These are phyloP conservation scores for Amaranthus palmeri DNA, from an alignment of 148 eudicot genomes.

Conservation along the genomic window DNA sequence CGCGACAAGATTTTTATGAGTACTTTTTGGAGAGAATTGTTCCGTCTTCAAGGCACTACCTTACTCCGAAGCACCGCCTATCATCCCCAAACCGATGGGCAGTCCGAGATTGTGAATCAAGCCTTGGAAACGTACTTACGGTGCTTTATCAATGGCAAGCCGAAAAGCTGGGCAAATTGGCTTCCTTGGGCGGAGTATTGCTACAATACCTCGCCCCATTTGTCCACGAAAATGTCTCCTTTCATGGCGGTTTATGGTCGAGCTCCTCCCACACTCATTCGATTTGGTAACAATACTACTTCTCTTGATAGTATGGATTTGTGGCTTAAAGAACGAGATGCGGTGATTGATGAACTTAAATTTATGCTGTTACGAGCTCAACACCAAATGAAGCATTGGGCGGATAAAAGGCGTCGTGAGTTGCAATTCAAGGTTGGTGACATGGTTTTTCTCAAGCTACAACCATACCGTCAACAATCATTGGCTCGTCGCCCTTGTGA, in stretches of 20 bases:
- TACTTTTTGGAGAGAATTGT: not conserved
- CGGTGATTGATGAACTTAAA: too few species aligned
- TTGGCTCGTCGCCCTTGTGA: too few species aligned
- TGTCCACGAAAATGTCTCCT: not conserved
- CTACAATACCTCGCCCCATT: not conserved
- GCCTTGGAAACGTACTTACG: not conserved
- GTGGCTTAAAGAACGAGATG: not conserved
- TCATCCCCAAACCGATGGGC: not conserved
- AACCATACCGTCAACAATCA: too few species aligned
- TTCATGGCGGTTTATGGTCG: not conserved
- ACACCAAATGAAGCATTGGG: too few species aligned
- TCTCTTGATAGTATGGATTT: not conserved
- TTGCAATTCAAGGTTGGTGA: too few species aligned
- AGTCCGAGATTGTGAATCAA: not conserved
- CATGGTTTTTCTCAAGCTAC: too few species aligned
- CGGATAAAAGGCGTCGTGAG: too few species aligned
- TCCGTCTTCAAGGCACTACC: not conserved
- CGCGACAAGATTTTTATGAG: not conserved
- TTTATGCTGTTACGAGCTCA: too few species aligned
- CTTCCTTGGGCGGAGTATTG: not conserved
- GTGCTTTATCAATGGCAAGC: not conserved
- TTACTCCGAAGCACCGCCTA: not conserved
- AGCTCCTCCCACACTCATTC: not conserved
- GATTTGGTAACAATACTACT: not conserved
- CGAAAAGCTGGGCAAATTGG: not conserved